Percentiles rank a stretch among this genome's conserved stretches.
Conservation (phyloP, 441 rosid species). For the Gossypium aridum region DNA sequence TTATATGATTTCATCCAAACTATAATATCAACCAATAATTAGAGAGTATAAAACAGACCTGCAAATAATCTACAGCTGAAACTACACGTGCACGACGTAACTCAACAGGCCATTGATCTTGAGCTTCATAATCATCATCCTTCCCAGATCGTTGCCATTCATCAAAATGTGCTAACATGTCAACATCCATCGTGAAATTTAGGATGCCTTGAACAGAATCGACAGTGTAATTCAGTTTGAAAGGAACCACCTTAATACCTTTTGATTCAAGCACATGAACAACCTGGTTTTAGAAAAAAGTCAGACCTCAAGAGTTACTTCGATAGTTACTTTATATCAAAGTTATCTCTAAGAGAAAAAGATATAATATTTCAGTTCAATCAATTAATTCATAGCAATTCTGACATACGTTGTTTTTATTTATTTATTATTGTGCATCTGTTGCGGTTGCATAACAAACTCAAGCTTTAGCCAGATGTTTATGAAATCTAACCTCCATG, state of each 20-base stretch:
- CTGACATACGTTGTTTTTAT: not conserved
- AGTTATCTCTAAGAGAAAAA: not conserved
- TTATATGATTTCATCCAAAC: not conserved
- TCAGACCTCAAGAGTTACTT: not conserved
- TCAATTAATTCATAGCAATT: not conserved
- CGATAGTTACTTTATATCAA: not conserved
- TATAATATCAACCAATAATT: not conserved
- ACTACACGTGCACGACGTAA: slow-evolving; percentile 63
- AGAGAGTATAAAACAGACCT: slow-evolving; percentile 33
- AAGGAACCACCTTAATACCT: slow-evolving; percentile 82
- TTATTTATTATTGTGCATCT: not conserved
- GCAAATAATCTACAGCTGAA: slow-evolving; percentile 79
- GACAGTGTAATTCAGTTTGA: slow-evolving; percentile 63
- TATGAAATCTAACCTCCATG: slow-evolving; percentile 55
- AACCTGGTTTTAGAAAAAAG: slow-evolving; percentile 38
- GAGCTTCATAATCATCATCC: slow-evolving; percentile 76
- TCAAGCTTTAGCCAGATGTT: not conserved
- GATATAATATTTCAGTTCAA: not conserved
- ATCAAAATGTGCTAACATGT: slow-evolving; percentile 85
- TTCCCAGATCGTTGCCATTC: slow-evolving; percentile 72
- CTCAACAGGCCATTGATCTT: slow-evolving; percentile 90
- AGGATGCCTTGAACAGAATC: slow-evolving; percentile 80
- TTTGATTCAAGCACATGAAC: slow-evolving; percentile 62
- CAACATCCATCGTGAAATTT: slow-evolving; percentile 81
- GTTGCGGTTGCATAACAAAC: not conserved